Percentiles rank a stretch among this genome's conserved stretches.
Conservation (phyloP, 2,329 filamentous ascomycete species). For the Basipetospora chlamydospora region DNA sequence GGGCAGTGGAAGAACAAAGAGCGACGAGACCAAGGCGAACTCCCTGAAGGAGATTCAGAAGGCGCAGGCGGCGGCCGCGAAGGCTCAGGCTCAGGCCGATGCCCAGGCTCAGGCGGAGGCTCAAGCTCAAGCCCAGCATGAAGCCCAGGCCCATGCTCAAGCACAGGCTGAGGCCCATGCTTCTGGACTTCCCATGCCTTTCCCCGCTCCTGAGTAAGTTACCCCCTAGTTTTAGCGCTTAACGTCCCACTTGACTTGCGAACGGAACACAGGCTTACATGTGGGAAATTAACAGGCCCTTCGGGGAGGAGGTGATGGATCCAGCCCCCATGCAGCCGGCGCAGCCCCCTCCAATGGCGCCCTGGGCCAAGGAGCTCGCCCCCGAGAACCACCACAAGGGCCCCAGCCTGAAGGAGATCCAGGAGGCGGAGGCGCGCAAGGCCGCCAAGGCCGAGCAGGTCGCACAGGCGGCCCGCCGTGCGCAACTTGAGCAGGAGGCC, state of each 20-base stretch:
- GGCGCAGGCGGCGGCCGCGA: not conserved
- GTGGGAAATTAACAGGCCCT: not conserved
- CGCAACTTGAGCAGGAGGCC: conserved; percentile 66
- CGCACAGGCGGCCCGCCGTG: conserved; percentile 62
- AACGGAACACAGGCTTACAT: no score
- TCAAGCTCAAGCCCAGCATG: not conserved
- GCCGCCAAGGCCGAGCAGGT: conserved; percentile 78
- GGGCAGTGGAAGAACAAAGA: not conserved
- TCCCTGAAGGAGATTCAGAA: no score
- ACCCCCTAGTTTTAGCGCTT: no score
- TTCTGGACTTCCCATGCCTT: conserved; percentile 60
- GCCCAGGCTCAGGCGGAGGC: not conserved
- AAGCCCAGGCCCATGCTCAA: not conserved
- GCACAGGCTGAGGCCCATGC: conserved; percentile 10
- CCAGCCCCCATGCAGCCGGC: conserved; percentile 22
- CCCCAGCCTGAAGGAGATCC: conserved; percentile 89
- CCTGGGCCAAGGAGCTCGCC: conserved; percentile 83
- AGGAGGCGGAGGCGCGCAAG: conserved; percentile 86
- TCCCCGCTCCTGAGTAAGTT: conserved; percentile 37
- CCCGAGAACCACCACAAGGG: conserved; percentile 51
- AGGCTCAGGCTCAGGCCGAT: not conserved
- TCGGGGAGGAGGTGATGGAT: conserved; percentile 49
- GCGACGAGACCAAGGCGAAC: no score
- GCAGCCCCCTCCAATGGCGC: conserved; percentile 62
- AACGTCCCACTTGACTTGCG: no score